Percentiles rank a stretch among this genome's conserved stretches.
Evolutionary conservation across 306 rosid genomes (phyloP).

Genomic region (Cucurbita moschata): DNA sequence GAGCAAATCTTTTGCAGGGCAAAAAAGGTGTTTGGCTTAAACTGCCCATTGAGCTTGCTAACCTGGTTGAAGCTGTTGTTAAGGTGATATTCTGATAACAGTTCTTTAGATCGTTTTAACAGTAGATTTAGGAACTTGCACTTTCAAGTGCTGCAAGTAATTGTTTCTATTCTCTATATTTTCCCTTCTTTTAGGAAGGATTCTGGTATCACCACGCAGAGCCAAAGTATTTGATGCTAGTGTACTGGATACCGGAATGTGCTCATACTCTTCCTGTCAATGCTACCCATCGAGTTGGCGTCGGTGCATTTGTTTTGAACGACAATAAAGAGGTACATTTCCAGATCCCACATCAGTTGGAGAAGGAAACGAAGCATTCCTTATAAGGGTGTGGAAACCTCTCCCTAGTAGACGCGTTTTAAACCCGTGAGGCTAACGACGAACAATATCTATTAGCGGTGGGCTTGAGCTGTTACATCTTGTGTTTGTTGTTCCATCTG

Average conservation of each 20-base stretch:
- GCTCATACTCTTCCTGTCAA: conserved; percentile 55
- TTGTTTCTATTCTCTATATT: not conserved
- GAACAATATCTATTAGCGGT: no score
- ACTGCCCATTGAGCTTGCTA: conserved; percentile 43
- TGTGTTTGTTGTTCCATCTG: not conserved
- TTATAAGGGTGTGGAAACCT: no score
- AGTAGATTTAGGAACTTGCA: not conserved
- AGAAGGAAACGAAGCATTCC: no score
- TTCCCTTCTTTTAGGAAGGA: conserved; percentile 41
- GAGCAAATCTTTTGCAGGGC: conserved; percentile 25
- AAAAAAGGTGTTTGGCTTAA: conserved; percentile 66
- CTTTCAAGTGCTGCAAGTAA: not conserved
- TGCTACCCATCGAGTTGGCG: conserved; percentile 65
- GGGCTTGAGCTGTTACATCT: no score
- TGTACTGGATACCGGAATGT: conserved; percentile 59
- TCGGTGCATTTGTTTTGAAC: conserved; percentile 60
- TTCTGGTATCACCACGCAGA: conserved; percentile 91
- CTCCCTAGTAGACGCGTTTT: no score
- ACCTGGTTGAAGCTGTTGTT: conserved; percentile 46
- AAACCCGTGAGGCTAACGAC: no score
- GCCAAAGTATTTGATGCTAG: conserved; percentile 69
- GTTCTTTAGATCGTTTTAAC: not conserved
- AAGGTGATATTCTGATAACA: conserved; percentile 22
- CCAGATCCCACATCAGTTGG: no score
- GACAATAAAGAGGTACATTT: conserved; percentile 50